Evolutionary conservation across 2,329 filamentous ascomycete genomes (phyloP).

Genomic region (Botrytis deweyae): DNA sequence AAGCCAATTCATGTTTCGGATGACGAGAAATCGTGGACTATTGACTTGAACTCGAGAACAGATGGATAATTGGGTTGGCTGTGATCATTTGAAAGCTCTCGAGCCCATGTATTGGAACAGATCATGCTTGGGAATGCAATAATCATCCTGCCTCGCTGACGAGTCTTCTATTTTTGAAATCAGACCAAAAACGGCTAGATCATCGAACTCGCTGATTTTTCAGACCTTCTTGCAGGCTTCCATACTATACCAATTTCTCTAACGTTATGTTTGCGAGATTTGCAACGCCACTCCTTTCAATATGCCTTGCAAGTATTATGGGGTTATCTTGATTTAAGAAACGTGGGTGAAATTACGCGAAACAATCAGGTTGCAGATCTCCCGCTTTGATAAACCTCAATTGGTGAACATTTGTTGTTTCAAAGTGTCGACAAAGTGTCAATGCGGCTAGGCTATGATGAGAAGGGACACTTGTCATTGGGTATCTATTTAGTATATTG

Average conservation of each 20-base stretch:
- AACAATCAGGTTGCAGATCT: constrained; percentile 12
- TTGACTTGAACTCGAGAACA: background rate
- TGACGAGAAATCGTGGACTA: background rate
- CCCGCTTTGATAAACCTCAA: constrained; percentile 12
- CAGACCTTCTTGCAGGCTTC: background rate
- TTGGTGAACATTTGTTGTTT: constrained; percentile 15
- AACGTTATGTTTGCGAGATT: background rate
- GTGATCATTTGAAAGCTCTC: constrained; percentile 5
- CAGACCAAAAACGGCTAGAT: background rate
- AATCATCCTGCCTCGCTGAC: constrained; percentile 5
- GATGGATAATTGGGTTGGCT: background rate
- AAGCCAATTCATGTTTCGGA: background rate
- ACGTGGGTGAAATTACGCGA: constrained; percentile 10
- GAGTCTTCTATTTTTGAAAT: background rate
- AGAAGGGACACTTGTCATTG: constrained; percentile 13
- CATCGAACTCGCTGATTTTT: background rate
- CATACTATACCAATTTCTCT: background rate
- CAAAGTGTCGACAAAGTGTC: background rate
- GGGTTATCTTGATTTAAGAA: background rate
- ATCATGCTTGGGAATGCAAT: constrained; percentile 10
- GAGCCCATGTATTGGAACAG: constrained; percentile 8
- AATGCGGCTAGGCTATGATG: constrained; percentile 2
- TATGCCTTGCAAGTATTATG: background rate
- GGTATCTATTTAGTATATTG: background rate
- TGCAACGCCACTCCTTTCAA: background rate